Percentiles rank a stretch among this genome's conserved stretches.
phyloP scores from a whole-genome alignment of 148 eudicot species.

The Cornus suecica region DNA sequence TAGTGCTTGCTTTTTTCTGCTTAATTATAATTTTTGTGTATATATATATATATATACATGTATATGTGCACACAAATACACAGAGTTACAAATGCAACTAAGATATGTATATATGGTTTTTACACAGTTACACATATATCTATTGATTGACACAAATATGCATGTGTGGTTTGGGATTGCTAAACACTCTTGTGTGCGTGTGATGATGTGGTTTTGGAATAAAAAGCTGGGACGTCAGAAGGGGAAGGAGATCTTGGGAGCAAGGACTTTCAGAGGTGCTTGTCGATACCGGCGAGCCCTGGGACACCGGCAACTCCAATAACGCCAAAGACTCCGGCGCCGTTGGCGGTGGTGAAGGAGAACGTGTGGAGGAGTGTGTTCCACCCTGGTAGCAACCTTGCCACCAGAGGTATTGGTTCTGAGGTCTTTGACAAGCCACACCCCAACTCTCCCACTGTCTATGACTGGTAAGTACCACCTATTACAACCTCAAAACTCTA shows the following conservation, averaged over 20 bases:
- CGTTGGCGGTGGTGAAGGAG: slow-evolving; percentile 41
- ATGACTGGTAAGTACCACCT: slow-evolving; percentile 99
- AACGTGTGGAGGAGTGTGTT: slow-evolving; percentile 97
- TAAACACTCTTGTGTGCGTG: not conserved
- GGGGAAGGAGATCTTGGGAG: slow-evolving; percentile 30
- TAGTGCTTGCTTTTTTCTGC: not conserved
- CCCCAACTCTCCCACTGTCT: slow-evolving; percentile 78
- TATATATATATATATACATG: not conserved
- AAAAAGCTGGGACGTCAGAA: not conserved
- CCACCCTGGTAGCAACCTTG: slow-evolving; percentile 79
- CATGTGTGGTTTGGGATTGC: not conserved
- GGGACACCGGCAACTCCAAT: slow-evolving; percentile 51
- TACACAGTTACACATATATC: too few species aligned
- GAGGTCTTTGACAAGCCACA: slow-evolving; percentile 63
- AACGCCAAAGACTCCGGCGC: slow-evolving; percentile 51
- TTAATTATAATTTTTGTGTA: not conserved
- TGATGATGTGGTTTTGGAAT: not conserved
- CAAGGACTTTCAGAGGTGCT: slow-evolving; percentile 33
- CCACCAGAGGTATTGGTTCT: slow-evolving; percentile 56
- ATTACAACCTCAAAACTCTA: too few species aligned
- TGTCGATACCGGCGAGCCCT: slow-evolving; percentile 47
- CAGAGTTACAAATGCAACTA: too few species aligned
- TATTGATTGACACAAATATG: not conserved
- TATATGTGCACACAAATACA: not conserved
- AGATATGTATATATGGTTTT: too few species aligned